These are phyloP conservation scores for Ceratobasidium sp. DNA, from an alignment of 1,284 basidiomycete species.

Conservation along the genomic window DNA sequence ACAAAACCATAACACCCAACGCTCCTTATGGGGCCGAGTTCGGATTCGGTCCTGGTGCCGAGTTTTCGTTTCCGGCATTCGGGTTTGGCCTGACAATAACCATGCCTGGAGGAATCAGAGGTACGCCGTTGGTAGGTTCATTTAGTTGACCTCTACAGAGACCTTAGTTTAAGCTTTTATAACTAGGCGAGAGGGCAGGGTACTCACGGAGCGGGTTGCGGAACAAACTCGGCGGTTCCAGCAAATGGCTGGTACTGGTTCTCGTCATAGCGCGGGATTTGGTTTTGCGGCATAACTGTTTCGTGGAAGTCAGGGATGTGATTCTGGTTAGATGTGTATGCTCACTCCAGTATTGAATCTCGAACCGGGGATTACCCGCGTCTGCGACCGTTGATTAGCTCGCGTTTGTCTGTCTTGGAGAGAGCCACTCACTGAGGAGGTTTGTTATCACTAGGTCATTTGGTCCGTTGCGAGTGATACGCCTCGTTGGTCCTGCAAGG, in stretches of 20 bases:
- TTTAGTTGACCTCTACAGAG: neutral
- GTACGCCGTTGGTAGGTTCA: neutral
- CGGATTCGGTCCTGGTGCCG: neutral
- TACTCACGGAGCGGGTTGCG: neutral
- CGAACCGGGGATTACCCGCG: neutral
- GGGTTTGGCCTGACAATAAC: neutral
- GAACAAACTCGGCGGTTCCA: neutral
- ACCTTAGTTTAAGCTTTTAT: neutral
- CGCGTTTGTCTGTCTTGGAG: neutral
- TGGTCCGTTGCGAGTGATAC: neutral
- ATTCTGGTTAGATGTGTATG: neutral
- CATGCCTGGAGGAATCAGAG: neutral
- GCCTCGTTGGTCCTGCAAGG: neutral
- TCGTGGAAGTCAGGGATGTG: neutral
- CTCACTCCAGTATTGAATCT: neutral
- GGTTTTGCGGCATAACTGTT: neutral
- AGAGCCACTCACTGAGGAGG: neutral
- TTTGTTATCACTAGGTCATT: neutral
- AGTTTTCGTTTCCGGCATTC: constrained; percentile 3
- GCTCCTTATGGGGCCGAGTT: neutral
- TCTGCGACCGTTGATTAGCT: neutral
- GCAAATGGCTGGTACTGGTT: constrained; percentile 1
- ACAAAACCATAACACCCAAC: neutral
- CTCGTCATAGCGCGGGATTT: neutral
- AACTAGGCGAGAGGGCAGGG: neutral